Conservation (phyloP, 441 rosid genomes). For the Corymbia calophylla region DNA sequence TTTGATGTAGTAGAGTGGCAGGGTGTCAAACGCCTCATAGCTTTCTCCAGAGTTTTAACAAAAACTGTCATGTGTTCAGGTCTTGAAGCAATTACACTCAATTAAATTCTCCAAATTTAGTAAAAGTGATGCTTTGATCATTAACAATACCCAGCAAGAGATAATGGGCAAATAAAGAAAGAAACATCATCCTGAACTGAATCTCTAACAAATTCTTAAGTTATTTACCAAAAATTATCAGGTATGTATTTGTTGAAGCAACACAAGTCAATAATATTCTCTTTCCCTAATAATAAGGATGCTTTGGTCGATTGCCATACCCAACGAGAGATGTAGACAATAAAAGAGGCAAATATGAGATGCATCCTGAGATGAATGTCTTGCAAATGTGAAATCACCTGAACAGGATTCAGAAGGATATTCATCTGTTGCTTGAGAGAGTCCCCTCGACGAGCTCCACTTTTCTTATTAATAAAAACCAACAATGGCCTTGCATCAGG, state of each 20-base stretch:
- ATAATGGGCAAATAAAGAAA: not conserved
- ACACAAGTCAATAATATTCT: not conserved
- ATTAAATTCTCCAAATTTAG: not conserved
- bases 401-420: conserved; percentile 89
- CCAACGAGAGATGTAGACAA: not conserved
- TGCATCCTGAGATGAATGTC: not conserved
- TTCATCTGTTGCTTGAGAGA: conserved; percentile 78
- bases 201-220: not conserved
- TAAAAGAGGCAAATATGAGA: not conserved
- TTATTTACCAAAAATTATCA: not conserved
- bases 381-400: conserved; percentile 31
- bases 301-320: not conserved
- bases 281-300: not conserved
- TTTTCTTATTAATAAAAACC: conserved; percentile 93
- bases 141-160: not conserved
- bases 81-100: not conserved
- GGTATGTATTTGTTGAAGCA: not conserved
- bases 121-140: not conserved
- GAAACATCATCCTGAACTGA: not conserved
- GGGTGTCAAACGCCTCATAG: not conserved
- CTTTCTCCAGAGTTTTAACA: not conserved
- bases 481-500: conserved; percentile 86
- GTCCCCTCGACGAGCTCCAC: conserved; percentile 94
- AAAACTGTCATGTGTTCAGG: not conserved
- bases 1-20: not conserved